Evolutionary conservation across 345 rosid genomes (phyloP), one percentile per base, ranked within the genome.

Genomic region (Balakata baccata): DNA sequence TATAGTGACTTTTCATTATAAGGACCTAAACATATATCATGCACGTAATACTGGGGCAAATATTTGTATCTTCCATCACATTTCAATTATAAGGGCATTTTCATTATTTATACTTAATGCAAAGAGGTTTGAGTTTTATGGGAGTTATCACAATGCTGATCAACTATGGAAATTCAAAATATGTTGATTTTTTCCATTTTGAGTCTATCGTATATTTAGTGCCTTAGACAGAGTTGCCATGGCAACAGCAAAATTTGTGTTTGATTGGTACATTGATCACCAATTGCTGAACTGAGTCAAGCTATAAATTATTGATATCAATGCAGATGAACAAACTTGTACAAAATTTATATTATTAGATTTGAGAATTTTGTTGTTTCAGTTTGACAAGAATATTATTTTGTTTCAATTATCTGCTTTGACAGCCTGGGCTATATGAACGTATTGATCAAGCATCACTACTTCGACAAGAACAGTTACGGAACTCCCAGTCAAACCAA

Each of bases 401-500:
- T 25, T 54, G 34, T 57, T 57, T 66, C 68, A 53, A 9, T 49
- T 46, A 6, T 81, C 34, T 77, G 57, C 34, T 77, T 56, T 79
- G 58, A 79, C 89, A 91, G 94, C 39, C 94, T 78, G 93, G 87
- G 68, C 75, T 85, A 56, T 92, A 89, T 80, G 92, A 89, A 69
- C 93, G 87, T 80, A 83, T 89, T 73, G 96, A 92, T 74, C 97
- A 90, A 84, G 84, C 91, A 13, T 83, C 95, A 43, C 83, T 91
- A 38, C 88, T 91, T 66, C 89, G 96, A 62, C 97, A 91, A 81
- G 99, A 95, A 78, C 94, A 89, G 38, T 75, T 90, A 74, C 71
- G 89, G 69, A 93, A 93, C 82, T 82, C 89, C 64, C 94, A 88
- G 81, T 84, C 92, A 18, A 77, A 85, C 59, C 96, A 91, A 74